Evolutionary conservation across 176 grass and related monocot species (phyloP).

Genomic region (Thinopyrum elongatum): DNA sequence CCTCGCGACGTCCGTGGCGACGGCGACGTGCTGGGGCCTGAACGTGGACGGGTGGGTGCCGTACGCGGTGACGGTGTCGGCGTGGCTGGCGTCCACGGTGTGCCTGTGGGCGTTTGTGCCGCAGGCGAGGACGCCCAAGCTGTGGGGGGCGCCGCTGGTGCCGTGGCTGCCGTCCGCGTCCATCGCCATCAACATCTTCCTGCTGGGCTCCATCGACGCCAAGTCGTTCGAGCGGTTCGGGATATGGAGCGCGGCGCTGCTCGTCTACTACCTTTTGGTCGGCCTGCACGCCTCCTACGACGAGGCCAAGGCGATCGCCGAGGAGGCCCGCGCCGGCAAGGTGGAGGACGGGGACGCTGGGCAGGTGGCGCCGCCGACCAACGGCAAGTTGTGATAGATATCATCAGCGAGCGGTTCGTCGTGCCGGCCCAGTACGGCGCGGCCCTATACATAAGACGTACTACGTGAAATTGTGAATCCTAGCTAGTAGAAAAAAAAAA

Average conservation of each 20-base stretch:
- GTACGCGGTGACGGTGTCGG: conserved; percentile 35
- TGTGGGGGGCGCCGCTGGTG: conserved; percentile 61
- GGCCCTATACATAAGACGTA: background rate
- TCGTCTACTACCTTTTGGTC: conserved; percentile 88
- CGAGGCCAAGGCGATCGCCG: conserved; percentile 41
- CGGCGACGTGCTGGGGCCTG: conserved; percentile 32
- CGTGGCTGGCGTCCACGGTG: conserved; percentile 40
- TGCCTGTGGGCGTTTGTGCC: conserved; percentile 53
- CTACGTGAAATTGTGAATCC: background rate
- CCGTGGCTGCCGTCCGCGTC: conserved; percentile 77
- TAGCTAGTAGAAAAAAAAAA: no score
- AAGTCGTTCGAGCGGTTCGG: conserved; percentile 78
- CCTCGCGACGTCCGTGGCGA: conserved; percentile 30
- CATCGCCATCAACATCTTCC: conserved; percentile 81
- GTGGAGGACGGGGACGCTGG: conserved; percentile 36
- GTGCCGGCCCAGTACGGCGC: no score
- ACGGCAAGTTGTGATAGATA: background rate
- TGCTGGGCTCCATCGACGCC: conserved; percentile 84
- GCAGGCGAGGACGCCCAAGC: conserved; percentile 48
- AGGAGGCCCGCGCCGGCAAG: conserved; percentile 3
- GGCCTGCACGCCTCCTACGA: conserved; percentile 93
- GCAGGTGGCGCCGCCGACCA: background rate
- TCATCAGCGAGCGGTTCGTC: background rate
- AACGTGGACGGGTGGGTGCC: conserved; percentile 29
- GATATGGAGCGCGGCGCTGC: conserved; percentile 55